Evolutionary conservation across 2,329 filamentous ascomycete species (phyloP).

Genomic region (Diaporthe sp.): DNA sequence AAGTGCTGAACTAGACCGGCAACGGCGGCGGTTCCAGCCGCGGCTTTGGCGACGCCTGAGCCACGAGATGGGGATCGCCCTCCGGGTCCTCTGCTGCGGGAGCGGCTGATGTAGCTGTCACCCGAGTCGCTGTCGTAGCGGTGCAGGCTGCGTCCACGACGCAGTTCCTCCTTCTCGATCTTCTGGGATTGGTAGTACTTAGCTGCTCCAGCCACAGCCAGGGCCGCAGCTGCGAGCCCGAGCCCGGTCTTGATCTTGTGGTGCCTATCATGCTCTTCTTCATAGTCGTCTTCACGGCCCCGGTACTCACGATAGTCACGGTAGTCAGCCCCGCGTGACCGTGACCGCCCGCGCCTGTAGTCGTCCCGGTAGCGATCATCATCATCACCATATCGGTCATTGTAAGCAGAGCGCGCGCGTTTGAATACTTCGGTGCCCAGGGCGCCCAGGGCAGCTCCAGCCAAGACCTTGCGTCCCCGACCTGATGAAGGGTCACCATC

Average conservation of each 20-base stretch:
- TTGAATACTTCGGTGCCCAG: constrained; percentile 72
- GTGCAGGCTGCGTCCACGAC: constrained; percentile 68
- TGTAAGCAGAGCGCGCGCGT: constrained; percentile 72
- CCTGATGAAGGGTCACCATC: constrained; percentile 64
- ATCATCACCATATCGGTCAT: constrained; percentile 62
- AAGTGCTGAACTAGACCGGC: constrained; percentile 71
- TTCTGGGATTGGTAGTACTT: constrained; percentile 74
- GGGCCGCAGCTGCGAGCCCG: constrained; percentile 73
- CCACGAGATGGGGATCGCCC: constrained; percentile 45
- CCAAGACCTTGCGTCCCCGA: constrained; percentile 70
- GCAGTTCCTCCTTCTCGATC: constrained; percentile 70
- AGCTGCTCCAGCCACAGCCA: constrained; percentile 74
- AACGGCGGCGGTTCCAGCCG: constrained; percentile 68
- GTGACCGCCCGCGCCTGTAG: constrained; percentile 55
- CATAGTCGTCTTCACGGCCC: constrained; percentile 17
- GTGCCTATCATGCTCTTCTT: constrained; percentile 50
- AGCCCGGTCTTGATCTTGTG: constrained; percentile 72
- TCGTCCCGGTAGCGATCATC: constrained; percentile 53
- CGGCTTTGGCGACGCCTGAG: constrained; percentile 68
- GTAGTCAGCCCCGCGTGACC: constrained; percentile 51
- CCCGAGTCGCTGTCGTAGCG: constrained; percentile 58
- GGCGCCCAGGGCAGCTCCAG: constrained; percentile 73
- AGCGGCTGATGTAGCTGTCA: constrained; percentile 56
- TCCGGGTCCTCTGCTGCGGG: constrained; percentile 47
- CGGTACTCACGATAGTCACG: constrained; percentile 17